Conservation (phyloP, 176 grass and related monocot species). For the Oryza longistaminata region DNA sequence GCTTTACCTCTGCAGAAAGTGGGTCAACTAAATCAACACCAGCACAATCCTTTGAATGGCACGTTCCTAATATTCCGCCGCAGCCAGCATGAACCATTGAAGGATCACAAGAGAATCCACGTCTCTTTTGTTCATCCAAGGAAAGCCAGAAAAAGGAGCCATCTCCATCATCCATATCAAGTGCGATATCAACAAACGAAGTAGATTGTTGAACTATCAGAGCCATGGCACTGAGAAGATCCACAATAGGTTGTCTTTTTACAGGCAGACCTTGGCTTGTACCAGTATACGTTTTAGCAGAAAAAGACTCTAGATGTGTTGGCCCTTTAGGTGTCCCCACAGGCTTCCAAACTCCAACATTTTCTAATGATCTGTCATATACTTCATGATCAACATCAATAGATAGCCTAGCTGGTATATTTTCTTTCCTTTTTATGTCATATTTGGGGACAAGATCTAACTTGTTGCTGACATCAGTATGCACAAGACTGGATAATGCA, state of each 20-base stretch:
- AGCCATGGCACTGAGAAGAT: conserved; percentile 87
- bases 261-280: conserved; percentile 43
- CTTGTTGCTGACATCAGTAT: conserved; percentile 49
- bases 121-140: conserved; percentile 78
- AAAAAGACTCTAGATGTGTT: conserved; percentile 59
- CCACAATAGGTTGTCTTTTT: conserved; percentile 72
- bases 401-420: conserved; percentile 73
- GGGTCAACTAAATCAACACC: conserved; percentile 94
- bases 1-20: conserved; percentile 85
- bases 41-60: conserved; percentile 91
- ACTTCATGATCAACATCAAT: conserved; percentile 78
- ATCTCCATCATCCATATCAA: conserved; percentile 84
- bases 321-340: conserved; percentile 67
- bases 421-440: conserved; percentile 83
- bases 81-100: conserved; percentile 95
- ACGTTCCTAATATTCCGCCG: conserved; percentile 80
- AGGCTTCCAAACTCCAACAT: conserved; percentile 81
- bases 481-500: conserved; percentile 44
- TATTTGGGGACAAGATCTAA: conserved; percentile 47
- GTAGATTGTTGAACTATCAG: conserved; percentile 91
- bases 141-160: conserved; percentile 89
- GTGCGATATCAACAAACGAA: conserved; percentile 87
- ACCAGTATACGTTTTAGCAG: conserved; percentile 51
- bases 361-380: conserved; percentile 64
- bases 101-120: conserved; percentile 87